A percentile compares a stretch with the other conserved stretches of the same genome.
Conservation (phyloP, 2,329 filamentous ascomycete genomes). For the Xylaria sp. region DNA sequence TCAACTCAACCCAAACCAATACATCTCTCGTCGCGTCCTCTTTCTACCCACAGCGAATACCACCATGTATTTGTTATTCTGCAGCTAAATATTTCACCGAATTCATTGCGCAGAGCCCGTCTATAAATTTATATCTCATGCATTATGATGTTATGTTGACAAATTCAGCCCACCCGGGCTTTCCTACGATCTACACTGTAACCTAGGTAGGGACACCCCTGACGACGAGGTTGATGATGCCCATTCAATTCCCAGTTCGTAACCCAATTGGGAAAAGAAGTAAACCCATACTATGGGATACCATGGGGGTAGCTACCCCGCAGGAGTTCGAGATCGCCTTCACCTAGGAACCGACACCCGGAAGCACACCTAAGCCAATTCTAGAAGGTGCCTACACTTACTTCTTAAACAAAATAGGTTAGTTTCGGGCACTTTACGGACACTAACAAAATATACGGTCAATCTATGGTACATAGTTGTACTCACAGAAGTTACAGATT, state of each 20-base stretch:
- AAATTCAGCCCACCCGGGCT: neutral
- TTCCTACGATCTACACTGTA: neutral
- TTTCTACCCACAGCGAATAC: neutral
- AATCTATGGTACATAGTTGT: too few relatives aligned
- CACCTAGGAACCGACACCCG: too few relatives aligned
- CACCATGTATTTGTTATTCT: neutral
- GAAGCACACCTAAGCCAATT: too few relatives aligned
- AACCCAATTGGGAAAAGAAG: neutral
- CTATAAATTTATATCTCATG: neutral
- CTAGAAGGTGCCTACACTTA: too few relatives aligned
- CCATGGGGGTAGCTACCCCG: slow-evolving; percentile 38
- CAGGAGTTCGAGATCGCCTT: slow-evolving; percentile 17
- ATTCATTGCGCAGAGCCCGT: neutral
- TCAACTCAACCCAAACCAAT: neutral
- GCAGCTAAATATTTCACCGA: neutral
- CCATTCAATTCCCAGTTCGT: neutral
- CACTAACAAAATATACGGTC: too few relatives aligned
- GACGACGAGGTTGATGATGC: slow-evolving; percentile 6
- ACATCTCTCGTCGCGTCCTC: neutral
- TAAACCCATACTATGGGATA: slow-evolving; percentile 12
- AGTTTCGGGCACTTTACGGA: too few relatives aligned
- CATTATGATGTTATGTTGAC: neutral
- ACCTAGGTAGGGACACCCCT: neutral
- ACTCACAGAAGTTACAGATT: too few relatives aligned
- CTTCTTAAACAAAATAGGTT: too few relatives aligned